Evolutionary conservation across 2,329 filamentous ascomycete species (phyloP).

Genomic region (Aspergillus oerlinghausenensis): DNA sequence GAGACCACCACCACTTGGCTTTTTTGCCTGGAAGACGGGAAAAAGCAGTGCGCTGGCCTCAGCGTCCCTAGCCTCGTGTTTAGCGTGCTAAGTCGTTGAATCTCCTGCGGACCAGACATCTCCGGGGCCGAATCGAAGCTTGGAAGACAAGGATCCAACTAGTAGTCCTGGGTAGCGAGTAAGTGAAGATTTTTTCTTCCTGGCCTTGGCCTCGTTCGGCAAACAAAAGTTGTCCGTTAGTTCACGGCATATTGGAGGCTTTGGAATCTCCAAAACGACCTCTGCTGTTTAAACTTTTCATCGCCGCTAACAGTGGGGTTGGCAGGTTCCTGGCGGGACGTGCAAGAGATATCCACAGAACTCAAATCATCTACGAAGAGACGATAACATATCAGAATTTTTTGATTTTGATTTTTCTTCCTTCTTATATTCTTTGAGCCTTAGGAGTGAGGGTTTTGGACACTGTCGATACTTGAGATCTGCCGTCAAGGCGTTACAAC

Average conservation of each 20-base stretch:
- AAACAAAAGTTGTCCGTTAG: neutral
- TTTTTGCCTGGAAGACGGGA: conserved; percentile 4
- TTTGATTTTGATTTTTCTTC: neutral
- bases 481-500: neutral
- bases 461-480: neutral
- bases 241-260: neutral
- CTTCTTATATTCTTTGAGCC: neutral
- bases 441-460: neutral
- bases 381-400: neutral
- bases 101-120: conserved; percentile 16
- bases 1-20: conserved; percentile 6
- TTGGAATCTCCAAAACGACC: conserved; percentile 1
- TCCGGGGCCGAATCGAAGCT: conserved; percentile 4
- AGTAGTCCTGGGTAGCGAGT: neutral
- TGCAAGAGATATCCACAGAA: conserved; percentile 8
- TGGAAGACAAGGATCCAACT: neutral
- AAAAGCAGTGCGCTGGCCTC: neutral
- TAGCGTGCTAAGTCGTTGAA: conserved; percentile 5
- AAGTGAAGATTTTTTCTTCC: conserved; percentile 3
- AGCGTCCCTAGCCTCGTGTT: conserved; percentile 1
- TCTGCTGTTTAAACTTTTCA: neutral
- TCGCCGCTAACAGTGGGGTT: conserved; percentile 10
- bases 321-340: conserved; percentile 8
- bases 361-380: neutral
- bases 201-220: neutral